A percentile compares a stretch with the other conserved stretches of the same genome.
These are phyloP conservation scores for Lentinula sp. DNA, from an alignment of 768 basidiomycete species.

Conservation along the genomic window DNA sequence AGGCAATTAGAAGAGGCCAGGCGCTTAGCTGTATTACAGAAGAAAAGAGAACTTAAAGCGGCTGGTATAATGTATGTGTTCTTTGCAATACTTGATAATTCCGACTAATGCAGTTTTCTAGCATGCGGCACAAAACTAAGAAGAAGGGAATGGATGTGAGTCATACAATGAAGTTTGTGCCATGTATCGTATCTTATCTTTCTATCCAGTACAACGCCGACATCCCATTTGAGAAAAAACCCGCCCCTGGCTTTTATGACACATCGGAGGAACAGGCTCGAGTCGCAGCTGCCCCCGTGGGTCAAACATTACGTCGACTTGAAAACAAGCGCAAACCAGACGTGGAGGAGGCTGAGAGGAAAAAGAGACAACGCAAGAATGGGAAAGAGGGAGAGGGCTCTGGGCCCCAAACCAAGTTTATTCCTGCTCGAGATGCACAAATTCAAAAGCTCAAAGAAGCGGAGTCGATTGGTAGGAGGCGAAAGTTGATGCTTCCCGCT, in stretches of 20 bases:
- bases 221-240: constrained; percentile 97
- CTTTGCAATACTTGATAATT: constrained; percentile 1
- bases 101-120: constrained; percentile 20
- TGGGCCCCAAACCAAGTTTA: constrained; percentile 84
- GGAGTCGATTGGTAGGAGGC: constrained; percentile 84
- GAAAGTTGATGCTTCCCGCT: constrained; percentile 76
- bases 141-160: constrained; percentile 96
- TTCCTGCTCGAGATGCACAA: constrained; percentile 95
- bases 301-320: constrained; percentile 83
- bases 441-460: constrained; percentile 98
- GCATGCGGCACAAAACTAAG: constrained; percentile 91
- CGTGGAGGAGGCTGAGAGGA: constrained; percentile 88
- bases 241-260: constrained; percentile 95
- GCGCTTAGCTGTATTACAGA: constrained; percentile 90
- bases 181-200: not conserved
- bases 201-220: constrained; percentile 84
- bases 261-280: constrained; percentile 91
- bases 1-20: constrained; percentile 96
- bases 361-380: constrained; percentile 77
- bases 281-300: constrained; percentile 81
- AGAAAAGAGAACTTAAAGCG: constrained; percentile 95
- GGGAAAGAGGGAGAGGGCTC: constrained; percentile 60
- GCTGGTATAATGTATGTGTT: constrained; percentile 87
- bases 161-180: constrained; percentile 9
- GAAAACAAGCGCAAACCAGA: constrained; percentile 96